Evolutionary conservation across 805 yeast species (phyloP).

Genomic region (Hanseniaspora valbyensis): DNA sequence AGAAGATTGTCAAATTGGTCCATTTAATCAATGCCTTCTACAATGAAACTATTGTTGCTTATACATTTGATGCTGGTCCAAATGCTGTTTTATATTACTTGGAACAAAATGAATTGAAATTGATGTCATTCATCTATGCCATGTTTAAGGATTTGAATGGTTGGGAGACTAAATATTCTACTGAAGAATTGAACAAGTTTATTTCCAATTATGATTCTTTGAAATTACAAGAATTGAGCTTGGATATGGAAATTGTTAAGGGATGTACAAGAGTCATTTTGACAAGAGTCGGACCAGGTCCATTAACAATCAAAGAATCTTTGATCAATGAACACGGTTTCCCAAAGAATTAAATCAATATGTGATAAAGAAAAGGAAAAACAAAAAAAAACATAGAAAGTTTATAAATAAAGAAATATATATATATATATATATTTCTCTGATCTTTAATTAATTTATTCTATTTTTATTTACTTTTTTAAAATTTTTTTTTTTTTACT

Average conservation of each 20-base stretch:
- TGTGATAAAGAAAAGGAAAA: neutral
- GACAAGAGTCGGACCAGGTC: slow-evolving; percentile 83
- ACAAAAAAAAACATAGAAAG: too few species aligned
- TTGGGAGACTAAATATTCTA: slow-evolving; percentile 43
- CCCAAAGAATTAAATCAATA: slow-evolving; percentile 31
- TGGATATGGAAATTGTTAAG: slow-evolving; percentile 42
- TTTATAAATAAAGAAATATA: neutral
- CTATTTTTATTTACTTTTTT: too few species aligned
- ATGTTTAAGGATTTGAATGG: slow-evolving; percentile 53
- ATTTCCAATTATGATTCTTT: slow-evolving; percentile 21
- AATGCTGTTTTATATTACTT: slow-evolving; percentile 91
- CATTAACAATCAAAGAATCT: slow-evolving; percentile 46
- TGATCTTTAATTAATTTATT: too few species aligned
- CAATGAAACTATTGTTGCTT: slow-evolving; percentile 66
- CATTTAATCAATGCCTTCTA: slow-evolving; percentile 60
- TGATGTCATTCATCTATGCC: slow-evolving; percentile 58
- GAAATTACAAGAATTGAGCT: slow-evolving; percentile 28
- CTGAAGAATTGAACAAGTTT: slow-evolving; percentile 24
- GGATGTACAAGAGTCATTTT: slow-evolving; percentile 78
- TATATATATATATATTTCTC: neutral
- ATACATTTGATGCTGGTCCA: slow-evolving; percentile 98
- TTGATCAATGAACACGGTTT: slow-evolving; percentile 51
- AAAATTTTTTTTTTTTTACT: too few species aligned
- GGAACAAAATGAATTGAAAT: slow-evolving; percentile 57
- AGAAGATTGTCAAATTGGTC: slow-evolving; percentile 63